Evolutionary conservation across 495 filamentous ascomycete genomes (phyloP), one percentile per base, ranked within the genome.

Genomic region (Aspergillus hancockii): DNA sequence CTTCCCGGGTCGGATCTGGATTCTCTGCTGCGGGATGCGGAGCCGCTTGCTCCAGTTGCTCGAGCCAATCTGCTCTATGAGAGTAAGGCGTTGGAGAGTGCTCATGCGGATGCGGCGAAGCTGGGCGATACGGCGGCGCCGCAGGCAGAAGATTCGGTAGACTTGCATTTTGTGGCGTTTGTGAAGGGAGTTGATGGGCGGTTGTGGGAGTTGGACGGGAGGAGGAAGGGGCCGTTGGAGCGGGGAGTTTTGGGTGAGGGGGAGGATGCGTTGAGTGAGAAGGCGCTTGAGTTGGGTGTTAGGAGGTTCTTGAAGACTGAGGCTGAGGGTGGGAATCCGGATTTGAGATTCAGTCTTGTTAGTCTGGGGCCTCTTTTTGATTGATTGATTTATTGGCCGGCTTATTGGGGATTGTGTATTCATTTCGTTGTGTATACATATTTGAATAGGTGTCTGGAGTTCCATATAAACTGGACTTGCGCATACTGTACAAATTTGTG

Each of bases 161-260:
- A 91, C 66, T 71, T 89, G 67, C 92, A 96, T 70, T 95, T 91
- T 75, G 90, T 96, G 60, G 87, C 85, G 59, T 95, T 96, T 77
- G 90, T 93, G 7, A 91, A 88, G 76, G 83, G 82, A 1, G 73
- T 67, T n/a, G 83, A 87, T 67, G 85, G 85, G 46, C 79, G 80
- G 60, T 68, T 96, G 60, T 96, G 92, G 86, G 92, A 95, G 81
- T 74, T 97, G 59, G 91, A 96, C 77, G 91, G 92, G 9, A 66
- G 86, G 36, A 73, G 89, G 68, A 91, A 88, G 76, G 86, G 89
- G 13, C 86, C 88, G 47, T 68, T 90, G 60, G 75, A 82, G 59
- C 75, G 88, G 53, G 88, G 87, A 0, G 25, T 55, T 23, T 58
- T 91, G 59, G 76, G 18, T 0, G 67, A 65, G 6, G 78, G 71